Conservation (phyloP, 78 protist species). For the Dictyostelium firmibasis region DNA sequence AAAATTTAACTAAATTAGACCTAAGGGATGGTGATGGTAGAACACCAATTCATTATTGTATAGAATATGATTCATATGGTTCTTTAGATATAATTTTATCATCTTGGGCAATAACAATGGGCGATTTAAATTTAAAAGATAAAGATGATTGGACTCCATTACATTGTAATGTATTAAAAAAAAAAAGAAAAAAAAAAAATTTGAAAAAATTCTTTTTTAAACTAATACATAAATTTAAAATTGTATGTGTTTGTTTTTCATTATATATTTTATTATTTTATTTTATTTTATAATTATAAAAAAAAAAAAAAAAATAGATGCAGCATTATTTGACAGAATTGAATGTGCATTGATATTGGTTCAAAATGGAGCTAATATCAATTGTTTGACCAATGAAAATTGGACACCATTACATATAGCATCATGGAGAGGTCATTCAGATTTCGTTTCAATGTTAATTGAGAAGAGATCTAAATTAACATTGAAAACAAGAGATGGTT, state of each 20-base stretch:
- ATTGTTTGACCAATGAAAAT: slow-evolving; percentile 41
- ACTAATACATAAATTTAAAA: background rate
- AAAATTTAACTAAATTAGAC: slow-evolving; percentile 24
- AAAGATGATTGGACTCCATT: slow-evolving; percentile 79
- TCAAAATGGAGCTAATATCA: slow-evolving; percentile 58
- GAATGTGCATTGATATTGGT: slow-evolving; percentile 57
- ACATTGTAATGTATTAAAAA: slow-evolving; percentile 14
- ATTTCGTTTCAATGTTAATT: slow-evolving; percentile 58
- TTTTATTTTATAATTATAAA: no score
- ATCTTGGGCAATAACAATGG: background rate
- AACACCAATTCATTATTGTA: slow-evolving; percentile 68
- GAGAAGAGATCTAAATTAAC: slow-evolving; percentile 51
- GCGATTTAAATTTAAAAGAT: slow-evolving; percentile 32
- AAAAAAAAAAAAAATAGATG: background rate
- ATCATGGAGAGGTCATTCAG: slow-evolving; percentile 74
- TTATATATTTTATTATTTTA: no score
- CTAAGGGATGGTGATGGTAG: slow-evolving; percentile 66
- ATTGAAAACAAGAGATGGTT: slow-evolving; percentile 32
- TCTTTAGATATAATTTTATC: slow-evolving; percentile 34
- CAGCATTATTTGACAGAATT: slow-evolving; percentile 68
- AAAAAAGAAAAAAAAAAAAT: background rate
- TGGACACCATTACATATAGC: slow-evolving; percentile 72
- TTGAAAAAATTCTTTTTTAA: no score
- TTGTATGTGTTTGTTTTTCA: no score
- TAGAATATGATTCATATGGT: slow-evolving; percentile 67